These are phyloP conservation scores for Tricholomella constricta DNA, from an alignment of 768 basidiomycete species.

Conservation along the genomic window DNA sequence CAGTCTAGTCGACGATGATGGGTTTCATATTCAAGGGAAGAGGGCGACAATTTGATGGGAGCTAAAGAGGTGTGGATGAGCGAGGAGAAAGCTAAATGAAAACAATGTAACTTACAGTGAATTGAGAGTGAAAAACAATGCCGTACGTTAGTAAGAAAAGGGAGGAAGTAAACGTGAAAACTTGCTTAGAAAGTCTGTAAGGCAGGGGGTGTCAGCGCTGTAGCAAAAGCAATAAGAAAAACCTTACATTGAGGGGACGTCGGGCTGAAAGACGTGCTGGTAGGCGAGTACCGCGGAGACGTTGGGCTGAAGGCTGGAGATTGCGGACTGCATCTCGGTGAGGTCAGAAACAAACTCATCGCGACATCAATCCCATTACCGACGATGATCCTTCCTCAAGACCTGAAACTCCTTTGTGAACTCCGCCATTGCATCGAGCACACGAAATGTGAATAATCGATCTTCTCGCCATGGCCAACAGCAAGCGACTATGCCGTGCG, in stretches of 20 bases:
- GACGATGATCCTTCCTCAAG: slow-evolving; percentile 7
- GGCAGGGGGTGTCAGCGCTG: slow-evolving; percentile 22
- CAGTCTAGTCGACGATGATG: no score
- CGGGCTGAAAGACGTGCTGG: slow-evolving; percentile 89
- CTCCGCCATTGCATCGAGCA: slow-evolving; percentile 63
- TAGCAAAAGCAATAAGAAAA: slow-evolving; percentile 12
- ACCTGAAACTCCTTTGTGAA: slow-evolving; percentile 50
- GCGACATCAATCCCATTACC: not conserved
- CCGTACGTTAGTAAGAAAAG: slow-evolving; percentile 25
- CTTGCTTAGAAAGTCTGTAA: slow-evolving; percentile 80
- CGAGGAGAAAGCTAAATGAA: not conserved
- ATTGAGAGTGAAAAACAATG: not conserved
- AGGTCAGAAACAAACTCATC: slow-evolving; percentile 44
- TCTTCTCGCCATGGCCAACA: slow-evolving; percentile 43
- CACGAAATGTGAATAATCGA: slow-evolving; percentile 52
- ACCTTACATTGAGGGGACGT: slow-evolving; percentile 87
- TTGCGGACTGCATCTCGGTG: slow-evolving; percentile 84
- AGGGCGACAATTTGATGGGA: slow-evolving; percentile 81
- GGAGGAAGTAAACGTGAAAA: slow-evolving; percentile 13
- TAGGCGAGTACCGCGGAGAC: slow-evolving; percentile 86
- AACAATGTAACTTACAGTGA: slow-evolving; percentile 48
- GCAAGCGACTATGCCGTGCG: slow-evolving; percentile 65
- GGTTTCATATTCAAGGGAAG: slow-evolving; percentile 91
- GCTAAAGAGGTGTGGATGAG: slow-evolving; percentile 42
- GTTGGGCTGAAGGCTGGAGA: slow-evolving; percentile 91